phyloP scores from a whole-genome alignment of 495 filamentous ascomycete genomes.

The Diplogelasinospora grovesii region DNA sequence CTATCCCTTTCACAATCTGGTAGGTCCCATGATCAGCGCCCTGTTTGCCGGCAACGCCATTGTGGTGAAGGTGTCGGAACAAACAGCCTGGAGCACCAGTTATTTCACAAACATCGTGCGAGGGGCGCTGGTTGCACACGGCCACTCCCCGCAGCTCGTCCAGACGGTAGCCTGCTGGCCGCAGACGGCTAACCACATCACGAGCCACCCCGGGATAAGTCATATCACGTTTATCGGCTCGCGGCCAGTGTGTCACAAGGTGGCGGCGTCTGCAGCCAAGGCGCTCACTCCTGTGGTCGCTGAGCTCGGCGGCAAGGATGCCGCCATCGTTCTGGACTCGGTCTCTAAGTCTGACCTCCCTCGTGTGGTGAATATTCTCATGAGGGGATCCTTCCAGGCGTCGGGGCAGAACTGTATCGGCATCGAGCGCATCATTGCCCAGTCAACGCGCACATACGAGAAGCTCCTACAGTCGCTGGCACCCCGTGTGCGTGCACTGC shows the following conservation, averaged over 20 bases:
- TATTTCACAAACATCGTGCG: conserved; percentile 76
- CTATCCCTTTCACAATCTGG: conserved; percentile 90
- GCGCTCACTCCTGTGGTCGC: conserved; percentile 75
- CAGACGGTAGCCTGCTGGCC: conserved; percentile 87
- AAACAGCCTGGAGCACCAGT: conserved; percentile 79
- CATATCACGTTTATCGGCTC: conserved; percentile 99
- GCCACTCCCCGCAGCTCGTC: conserved; percentile 75
- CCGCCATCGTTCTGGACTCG: conserved; percentile 83
- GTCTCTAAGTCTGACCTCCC: conserved; percentile 53
- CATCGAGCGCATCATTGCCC: conserved; percentile 84
- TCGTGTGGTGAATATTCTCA: conserved; percentile 68
- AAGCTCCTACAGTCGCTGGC: conserved; percentile 63
- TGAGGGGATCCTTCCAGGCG: conserved; percentile 91
- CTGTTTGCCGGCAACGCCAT: conserved; percentile 92
- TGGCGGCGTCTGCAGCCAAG: conserved; percentile 79
- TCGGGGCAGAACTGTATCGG: conserved; percentile 99
- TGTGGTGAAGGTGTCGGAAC: conserved; percentile 86
- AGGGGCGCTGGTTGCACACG: conserved; percentile 73
- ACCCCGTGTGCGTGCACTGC: conserved; percentile 63
- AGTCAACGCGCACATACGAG: conserved; percentile 65
- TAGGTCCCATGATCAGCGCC: conserved; percentile 83
- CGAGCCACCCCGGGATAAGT: conserved; percentile 72
- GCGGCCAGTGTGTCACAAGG: conserved; percentile 75
- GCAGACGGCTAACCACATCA: conserved; percentile 70
- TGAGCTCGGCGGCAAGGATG: conserved; percentile 94